Conservation (phyloP, 2,329 filamentous ascomycete species). For the Trichoderma guizhouense region DNA sequence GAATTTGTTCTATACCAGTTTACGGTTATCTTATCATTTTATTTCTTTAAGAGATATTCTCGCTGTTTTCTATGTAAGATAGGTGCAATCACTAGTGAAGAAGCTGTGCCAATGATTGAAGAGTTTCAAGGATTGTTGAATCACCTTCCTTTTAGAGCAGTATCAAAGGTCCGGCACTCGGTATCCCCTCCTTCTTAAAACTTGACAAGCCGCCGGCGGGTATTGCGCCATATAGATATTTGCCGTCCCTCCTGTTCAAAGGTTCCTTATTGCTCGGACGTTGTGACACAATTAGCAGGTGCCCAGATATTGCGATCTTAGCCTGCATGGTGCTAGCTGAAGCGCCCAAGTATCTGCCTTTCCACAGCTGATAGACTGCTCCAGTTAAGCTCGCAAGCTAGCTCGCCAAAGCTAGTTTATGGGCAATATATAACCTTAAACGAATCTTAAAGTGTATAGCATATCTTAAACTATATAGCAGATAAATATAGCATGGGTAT, state of each 20-base stretch:
- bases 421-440: conserved; percentile 5
- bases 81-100: too few relatives aligned
- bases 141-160: not conserved
- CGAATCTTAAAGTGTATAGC: not conserved
- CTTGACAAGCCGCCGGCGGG: not conserved
- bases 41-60: too few relatives aligned
- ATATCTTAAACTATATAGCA: not conserved
- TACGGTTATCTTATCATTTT: too few relatives aligned
- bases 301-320: not conserved
- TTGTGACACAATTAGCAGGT: conserved; percentile 6
- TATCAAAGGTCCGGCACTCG: not conserved
- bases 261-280: conserved; percentile 2
- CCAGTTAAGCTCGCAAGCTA: not conserved
- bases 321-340: not conserved
- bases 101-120: too few relatives aligned
- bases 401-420: not conserved
- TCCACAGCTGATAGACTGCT: not conserved
- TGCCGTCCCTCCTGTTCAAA: not conserved
- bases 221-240: not conserved
- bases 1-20: too few relatives aligned
- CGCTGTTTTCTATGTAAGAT: too few relatives aligned
- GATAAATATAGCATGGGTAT: too few relatives aligned
- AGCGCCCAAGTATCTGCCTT: not conserved
- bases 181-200: conserved; percentile 2
- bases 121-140: not conserved